Evolutionary conservation across 2,329 filamentous ascomycete genomes (phyloP).

Genomic region (Aureobasidium uvarum): DNA sequence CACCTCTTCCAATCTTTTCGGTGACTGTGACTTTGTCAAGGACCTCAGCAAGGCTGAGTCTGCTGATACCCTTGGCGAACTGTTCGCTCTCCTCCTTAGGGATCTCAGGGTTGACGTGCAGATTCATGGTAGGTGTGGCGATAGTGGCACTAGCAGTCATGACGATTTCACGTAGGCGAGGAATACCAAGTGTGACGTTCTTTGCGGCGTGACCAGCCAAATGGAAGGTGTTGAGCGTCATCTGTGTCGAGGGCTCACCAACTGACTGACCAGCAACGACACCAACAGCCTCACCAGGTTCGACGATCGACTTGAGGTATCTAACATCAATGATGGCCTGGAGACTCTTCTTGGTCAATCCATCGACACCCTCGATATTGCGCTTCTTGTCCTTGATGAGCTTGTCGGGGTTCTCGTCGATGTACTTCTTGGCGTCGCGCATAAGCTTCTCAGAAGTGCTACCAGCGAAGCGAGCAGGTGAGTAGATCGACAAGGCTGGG

Average conservation of each 20-base stretch:
- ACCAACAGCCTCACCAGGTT: constrained; percentile 93
- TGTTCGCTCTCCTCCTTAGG: constrained; percentile 65
- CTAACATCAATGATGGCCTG: constrained; percentile 85
- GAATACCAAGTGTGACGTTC: constrained; percentile 98
- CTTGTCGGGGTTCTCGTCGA: constrained; percentile 69
- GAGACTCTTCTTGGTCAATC: constrained; percentile 66
- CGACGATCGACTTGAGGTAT: constrained; percentile 86
- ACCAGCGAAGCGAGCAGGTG: constrained; percentile 75
- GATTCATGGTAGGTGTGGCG: constrained; percentile 85
- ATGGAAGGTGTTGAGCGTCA: constrained; percentile 99
- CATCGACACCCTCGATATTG: constrained; percentile 42
- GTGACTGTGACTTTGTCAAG: constrained; percentile 77
- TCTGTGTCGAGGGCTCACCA: constrained; percentile 96
- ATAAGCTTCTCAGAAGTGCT: constrained; percentile 89
- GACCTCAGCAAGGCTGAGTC: constrained; percentile 78
- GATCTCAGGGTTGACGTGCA: constrained; percentile 72
- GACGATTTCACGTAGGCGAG: constrained; percentile 91
- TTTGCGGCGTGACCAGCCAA: constrained; percentile 97
- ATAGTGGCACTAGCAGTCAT: constrained; percentile 94
- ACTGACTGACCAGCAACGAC: constrained; percentile 96
- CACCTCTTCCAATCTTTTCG: constrained; percentile 73
- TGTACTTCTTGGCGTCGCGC: constrained; percentile 67
- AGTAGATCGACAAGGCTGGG: constrained; percentile 69
- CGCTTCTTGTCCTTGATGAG: constrained; percentile 61
- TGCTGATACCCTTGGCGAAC: constrained; percentile 90